phyloP scores from a whole-genome alignment of 148 eudicot genomes.

The Pouteria glomerata region DNA sequence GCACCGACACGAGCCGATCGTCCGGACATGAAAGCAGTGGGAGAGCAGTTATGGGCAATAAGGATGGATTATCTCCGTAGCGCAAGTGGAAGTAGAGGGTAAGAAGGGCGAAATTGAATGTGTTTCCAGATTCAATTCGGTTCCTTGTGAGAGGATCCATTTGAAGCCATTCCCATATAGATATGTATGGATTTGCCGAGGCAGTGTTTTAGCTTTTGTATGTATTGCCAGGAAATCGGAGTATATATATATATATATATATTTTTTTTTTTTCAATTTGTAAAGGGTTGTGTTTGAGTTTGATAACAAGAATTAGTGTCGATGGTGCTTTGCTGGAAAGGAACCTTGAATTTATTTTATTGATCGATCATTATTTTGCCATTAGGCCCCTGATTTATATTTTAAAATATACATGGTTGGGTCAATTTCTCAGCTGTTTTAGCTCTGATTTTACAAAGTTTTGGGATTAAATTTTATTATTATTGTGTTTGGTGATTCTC shows the following conservation, averaged over 20 bases:
- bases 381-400: not conserved
- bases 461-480: too few relatives aligned
- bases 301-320: slow-evolving; percentile 1
- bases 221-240: not conserved
- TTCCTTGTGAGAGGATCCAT: too few relatives aligned
- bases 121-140: not conserved
- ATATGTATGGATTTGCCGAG: too few relatives aligned
- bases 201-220: too few relatives aligned
- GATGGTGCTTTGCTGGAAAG: not conserved
- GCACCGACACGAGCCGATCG: slow-evolving; percentile 82
- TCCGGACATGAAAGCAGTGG: slow-evolving; percentile 82
- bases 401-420: too few relatives aligned
- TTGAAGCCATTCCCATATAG: too few relatives aligned
- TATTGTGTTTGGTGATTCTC: too few relatives aligned
- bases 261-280: too few relatives aligned
- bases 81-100: slow-evolving; percentile 29
- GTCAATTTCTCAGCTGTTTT: too few relatives aligned
- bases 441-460: too few relatives aligned
- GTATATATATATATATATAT: too few relatives aligned
- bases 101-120: not conserved
- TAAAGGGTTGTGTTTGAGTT: not conserved
- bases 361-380: not conserved
- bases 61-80: slow-evolving; percentile 66
- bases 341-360: not conserved
- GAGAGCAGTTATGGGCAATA: slow-evolving; percentile 74